Evolutionary conservation across 345 rosid species (phyloP), one percentile per base, ranked within the genome.

Genomic region (Gossypium raimondii): DNA sequence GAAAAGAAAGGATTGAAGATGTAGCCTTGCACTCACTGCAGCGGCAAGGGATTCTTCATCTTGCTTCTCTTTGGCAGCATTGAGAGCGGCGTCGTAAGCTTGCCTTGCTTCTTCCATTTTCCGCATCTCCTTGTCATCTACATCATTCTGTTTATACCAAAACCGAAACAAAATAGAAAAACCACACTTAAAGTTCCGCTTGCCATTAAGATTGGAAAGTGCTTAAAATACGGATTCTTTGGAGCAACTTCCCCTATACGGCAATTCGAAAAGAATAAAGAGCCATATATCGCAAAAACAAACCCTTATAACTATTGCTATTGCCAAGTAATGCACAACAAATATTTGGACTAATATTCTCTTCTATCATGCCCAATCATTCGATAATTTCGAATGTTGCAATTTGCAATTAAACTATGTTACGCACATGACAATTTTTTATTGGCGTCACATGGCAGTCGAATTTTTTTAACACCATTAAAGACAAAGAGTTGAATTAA

Each of bases 31-130:
- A 17, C 83, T 76, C 62, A 89, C 85, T 45, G 97, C 99, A 71
- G 88, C 83, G 72, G 84, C 92, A 51, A 90, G 67, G 51, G 98
- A 93, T 79, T 85, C 93, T 81, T 89, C 98, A 70, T 93, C 97
- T 85, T 85, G 92, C 77, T 76, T 85, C 78, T 93, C 90, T 80
- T 87, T 91, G 63, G 91, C 96, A 2, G 78, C 76, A 17, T 81
- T 85, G 83, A 91, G 82, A 22, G 98, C 97, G 68, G 84, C 83
- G 68, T 84, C 52, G 73, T 93, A 95, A 9, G 93, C 91, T 80
- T 79, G 65, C 73, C 94, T 86, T 38, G 97, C 98, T 83, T 89
- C 93, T 85, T 95, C 97, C 89, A 93, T 84, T 78, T 85, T 78
- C 75, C 79, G 82, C 80, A 81, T 79, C 48, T 86, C 89, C n/a